A percentile compares a stretch with the other conserved stretches of the same genome.
phyloP scores from a whole-genome alignment of 306 rosid genomes.

The Gastrolobium villosum region DNA sequence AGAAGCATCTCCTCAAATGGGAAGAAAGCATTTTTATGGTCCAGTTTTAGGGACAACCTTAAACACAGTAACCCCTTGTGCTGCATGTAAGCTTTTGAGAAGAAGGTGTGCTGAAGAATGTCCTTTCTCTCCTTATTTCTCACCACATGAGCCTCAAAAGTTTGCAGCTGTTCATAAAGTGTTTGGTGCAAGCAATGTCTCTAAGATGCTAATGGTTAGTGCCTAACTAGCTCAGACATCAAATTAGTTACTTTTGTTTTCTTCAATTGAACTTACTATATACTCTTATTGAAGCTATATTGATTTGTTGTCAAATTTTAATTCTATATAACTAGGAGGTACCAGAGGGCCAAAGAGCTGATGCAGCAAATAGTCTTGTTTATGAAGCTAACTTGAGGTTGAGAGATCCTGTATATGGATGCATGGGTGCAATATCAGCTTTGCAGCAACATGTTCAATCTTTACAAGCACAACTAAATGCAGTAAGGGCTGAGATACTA shows the following conservation, averaged over 20 bases:
- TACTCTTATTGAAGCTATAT: background rate
- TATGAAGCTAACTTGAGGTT: conserved; percentile 88
- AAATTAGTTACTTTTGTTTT: background rate
- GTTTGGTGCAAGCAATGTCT: conserved; percentile 98
- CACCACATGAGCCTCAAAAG: conserved; percentile 92
- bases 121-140: conserved; percentile 92
- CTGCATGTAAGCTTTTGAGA: conserved; percentile 95
- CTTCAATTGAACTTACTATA: background rate
- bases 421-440: conserved; percentile 91
- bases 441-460: conserved; percentile 84
- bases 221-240: background rate
- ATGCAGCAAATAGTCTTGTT: conserved; percentile 88
- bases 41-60: conserved; percentile 65
- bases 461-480: conserved; percentile 68
- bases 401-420: conserved; percentile 91
- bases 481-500: conserved; percentile 65
- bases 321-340: conserved; percentile 67
- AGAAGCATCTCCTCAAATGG: conserved; percentile 64
- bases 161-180: conserved; percentile 92
- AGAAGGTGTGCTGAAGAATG: conserved; percentile 96
- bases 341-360: conserved; percentile 79
- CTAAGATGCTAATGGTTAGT: conserved; percentile 86
- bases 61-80: conserved; percentile 90
- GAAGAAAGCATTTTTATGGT: conserved; percentile 63
- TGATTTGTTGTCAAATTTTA: background rate